Percentiles rank a stretch among this genome's conserved stretches.
These are phyloP conservation scores for Paratinospora sagittata DNA, from an alignment of 164 flowering plant genomes.

Conservation along the genomic window DNA sequence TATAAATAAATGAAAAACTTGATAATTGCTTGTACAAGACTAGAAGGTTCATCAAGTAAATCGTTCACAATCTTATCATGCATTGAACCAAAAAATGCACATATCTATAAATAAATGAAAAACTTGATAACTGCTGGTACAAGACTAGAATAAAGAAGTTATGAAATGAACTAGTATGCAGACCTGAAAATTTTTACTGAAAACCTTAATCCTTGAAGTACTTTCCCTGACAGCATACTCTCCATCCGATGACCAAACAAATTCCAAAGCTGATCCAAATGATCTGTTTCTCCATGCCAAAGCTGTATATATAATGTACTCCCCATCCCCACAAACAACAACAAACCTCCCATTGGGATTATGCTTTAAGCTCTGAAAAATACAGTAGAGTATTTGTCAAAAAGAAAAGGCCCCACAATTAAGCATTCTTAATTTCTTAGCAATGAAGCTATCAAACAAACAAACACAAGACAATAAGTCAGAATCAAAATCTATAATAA, in stretches of 20 bases:
- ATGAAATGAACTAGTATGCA: not conserved
- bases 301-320: constrained; percentile 89
- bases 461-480: no score
- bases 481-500: no score
- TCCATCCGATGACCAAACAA: constrained; percentile 98
- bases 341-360: constrained; percentile 98
- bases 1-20: no score
- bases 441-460: no score
- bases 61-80: not conserved
- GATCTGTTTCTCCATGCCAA: constrained; percentile 98
- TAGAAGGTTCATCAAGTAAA: no score
- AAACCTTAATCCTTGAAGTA: constrained; percentile 82
- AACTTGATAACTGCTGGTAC: no score
- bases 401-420: no score
- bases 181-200: constrained; percentile 86
- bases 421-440: no score
- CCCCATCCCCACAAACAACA: constrained; percentile 99
- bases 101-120: no score
- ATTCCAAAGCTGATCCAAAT: constrained; percentile 88
- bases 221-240: constrained; percentile 95
- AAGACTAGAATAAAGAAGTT: not conserved
- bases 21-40: no score
- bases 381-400: not conserved
- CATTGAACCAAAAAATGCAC: not conserved
- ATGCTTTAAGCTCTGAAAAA: constrained; percentile 82